Evolutionary conservation across 768 basidiomycete species (phyloP), one percentile per base, ranked within the genome.

Genomic region (Podaxis sp.): DNA sequence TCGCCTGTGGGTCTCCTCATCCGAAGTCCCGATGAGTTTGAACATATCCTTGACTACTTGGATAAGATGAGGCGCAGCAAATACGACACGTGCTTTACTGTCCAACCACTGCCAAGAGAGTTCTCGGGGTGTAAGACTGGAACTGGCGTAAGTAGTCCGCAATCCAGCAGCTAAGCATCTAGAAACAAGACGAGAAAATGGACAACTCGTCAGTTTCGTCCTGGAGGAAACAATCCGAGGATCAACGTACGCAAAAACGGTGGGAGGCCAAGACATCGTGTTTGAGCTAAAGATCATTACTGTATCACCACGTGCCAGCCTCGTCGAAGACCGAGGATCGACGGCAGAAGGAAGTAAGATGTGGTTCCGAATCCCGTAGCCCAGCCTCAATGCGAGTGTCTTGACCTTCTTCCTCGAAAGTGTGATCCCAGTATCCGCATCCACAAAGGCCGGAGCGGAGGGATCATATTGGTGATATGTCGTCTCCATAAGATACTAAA

Each of bases 401-500:
- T 68, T 69, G 15, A 72, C 58, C 22, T 68, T 57, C 15, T 48
- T 59, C 10, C 72, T 67, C 8, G 72, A 67, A 15, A 72, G 20
- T 17, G 56, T 55, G 2, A 64, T 62, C 1, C 67, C 68, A 1
- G 69, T 64, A 20, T 62, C 58, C 2, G 67, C 68, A 57, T 73
- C 71, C 30, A 72, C 64, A 55, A 67, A 68, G 7, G 71, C 72
- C 2, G 33, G 52, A 48, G 28, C 24, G 5, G 61, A 51, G 0
- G 71, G 66, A 33, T 63, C 62, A 3, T 64, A 65, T 38, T 67
- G 65, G 10, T 68, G 58, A 40, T 68, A 67, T 6, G 64, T 66
- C 0, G 65, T 64, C 17, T 60, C 56, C 52, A 73, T 68, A 33
- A 73, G 62, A 13, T 64, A 58, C 37, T 73, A 58, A 70, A 73